Conservation (phyloP, 176 grass and related monocot genomes). For the Triticum timopheevii region DNA sequence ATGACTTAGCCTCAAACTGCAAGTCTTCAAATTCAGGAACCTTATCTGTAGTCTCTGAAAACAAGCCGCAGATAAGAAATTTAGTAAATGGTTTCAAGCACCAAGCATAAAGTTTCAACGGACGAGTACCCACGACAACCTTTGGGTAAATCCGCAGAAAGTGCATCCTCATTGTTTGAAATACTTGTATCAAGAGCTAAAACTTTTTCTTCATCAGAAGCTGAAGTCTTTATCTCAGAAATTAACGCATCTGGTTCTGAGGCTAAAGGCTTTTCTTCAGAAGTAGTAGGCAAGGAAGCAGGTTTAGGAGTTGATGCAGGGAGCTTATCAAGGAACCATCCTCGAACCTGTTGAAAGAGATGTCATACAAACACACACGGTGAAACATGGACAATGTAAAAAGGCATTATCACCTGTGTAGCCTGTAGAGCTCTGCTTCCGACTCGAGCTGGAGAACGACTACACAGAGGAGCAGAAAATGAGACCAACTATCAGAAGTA, state of each 20-base stretch:
- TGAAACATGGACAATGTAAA: conserved; percentile 19
- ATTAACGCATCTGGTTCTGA: conserved; percentile 25
- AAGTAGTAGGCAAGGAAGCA: conserved; percentile 27
- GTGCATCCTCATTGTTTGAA: conserved; percentile 48
- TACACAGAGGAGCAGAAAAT: conserved; percentile 29
- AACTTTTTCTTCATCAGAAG: conserved; percentile 48
- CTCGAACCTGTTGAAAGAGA: conserved; percentile 46
- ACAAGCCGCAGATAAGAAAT: conserved; percentile 24
- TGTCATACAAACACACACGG: not conserved
- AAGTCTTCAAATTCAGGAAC: conserved; percentile 49
- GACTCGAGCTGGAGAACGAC: conserved; percentile 33
- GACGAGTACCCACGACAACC: conserved; percentile 23
- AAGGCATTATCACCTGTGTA: conserved; percentile 42
- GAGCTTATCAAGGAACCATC: conserved; percentile 55
- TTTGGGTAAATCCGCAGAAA: conserved; percentile 21
- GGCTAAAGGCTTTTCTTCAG: conserved; percentile 44
- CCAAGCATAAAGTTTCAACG: conserved; percentile 8
- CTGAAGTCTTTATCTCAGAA: conserved; percentile 29
- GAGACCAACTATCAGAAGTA: conserved; percentile 14
- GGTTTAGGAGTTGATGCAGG: conserved; percentile 23
- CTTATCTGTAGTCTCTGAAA: conserved; percentile 53
- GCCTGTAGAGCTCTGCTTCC: conserved; percentile 55
- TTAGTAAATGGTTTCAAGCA: conserved; percentile 9
- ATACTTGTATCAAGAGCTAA: conserved; percentile 49
- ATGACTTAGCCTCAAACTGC: conserved; percentile 93